Percentiles rank a stretch among this genome's conserved stretches.
phyloP scores from a whole-genome alignment of 2,329 filamentous ascomycete genomes.

The Drechslerella stenobrocha region DNA sequence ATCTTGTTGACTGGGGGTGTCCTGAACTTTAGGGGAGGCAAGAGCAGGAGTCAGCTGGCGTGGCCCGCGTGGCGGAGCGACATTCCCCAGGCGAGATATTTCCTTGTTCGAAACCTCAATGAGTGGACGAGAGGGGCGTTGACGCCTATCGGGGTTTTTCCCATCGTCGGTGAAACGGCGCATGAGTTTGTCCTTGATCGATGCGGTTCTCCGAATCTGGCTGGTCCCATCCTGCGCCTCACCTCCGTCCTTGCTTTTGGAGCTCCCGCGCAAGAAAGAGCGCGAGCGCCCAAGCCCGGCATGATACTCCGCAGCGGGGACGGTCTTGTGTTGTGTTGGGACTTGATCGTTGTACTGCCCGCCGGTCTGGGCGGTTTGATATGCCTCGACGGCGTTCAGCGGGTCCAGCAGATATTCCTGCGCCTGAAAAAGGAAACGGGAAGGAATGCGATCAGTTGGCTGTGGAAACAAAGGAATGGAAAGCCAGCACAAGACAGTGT shows the following conservation, averaged over 20 bases:
- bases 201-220: slow-evolving; percentile 23
- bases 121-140: slow-evolving; percentile 32
- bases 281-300: slow-evolving; percentile 20
- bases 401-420: slow-evolving; percentile 47
- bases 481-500: slow-evolving; percentile 6
- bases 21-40: slow-evolving; percentile 13
- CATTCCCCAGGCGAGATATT: slow-evolving; percentile 44
- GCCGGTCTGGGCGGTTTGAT: slow-evolving; percentile 47
- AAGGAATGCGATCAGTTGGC: slow-evolving; percentile 32
- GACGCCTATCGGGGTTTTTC: slow-evolving; percentile 35
- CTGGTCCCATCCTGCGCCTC: not conserved
- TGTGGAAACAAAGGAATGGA: not conserved
- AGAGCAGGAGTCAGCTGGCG: slow-evolving; percentile 12
- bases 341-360: slow-evolving; percentile 46
- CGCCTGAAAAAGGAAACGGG: slow-evolving; percentile 38
- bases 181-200: slow-evolving; percentile 45
- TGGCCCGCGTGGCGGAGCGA: slow-evolving; percentile 23
- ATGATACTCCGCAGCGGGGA: slow-evolving; percentile 25
- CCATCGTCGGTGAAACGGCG: slow-evolving; percentile 44
- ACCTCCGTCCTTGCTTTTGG: slow-evolving; percentile 18
- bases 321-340: slow-evolving; percentile 46
- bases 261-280: slow-evolving; percentile 25
- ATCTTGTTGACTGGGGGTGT: slow-evolving; percentile 31
- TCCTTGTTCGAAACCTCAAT: slow-evolving; percentile 42
- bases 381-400: slow-evolving; percentile 47